Base-by-base conservation (phyloP, 306 rosid genomes). In the Vicia sativa region DNA sequence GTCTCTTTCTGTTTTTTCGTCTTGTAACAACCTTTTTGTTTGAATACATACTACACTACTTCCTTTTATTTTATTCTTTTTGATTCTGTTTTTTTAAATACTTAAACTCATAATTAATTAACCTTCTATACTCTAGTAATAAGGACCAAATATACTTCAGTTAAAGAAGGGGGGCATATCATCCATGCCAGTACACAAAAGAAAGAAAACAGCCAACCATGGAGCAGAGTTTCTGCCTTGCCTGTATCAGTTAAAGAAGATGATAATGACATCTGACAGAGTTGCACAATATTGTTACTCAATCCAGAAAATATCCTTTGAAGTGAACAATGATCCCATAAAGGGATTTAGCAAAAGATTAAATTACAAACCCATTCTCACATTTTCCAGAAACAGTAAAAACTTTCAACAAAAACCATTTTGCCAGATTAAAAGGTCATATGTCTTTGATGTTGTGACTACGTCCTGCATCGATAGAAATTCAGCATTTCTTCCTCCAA, bases 401-500 rank as follows among this genome's bases (percentile, higher is more conserved):
- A 49, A 49, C 7, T 25, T 9, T 44, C 9, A 43, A 38, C 59
- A 16, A 13, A 54, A 21, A 16, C 38, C n/a, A 26, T 28, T 25
- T 53, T 35, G 3, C 55, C 7, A 7, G 48, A 73, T 62, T 76
- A 71, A 38, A 14, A n/a, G 39, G 68, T 50, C 37, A 26, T 48
- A 45, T 42, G 65, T 52, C 50, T 14, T 14, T 38, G 10, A 28
- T 14, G 72, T 25, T 42, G 78, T 61, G 6, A 68, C 55, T 79
- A 71, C 11, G 81, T 29, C 21, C 73, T 73, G 67, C 71, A 62
- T 75, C 81, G 72, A 82, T 83, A 90, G 59, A 90, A 90, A 37
- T 90, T 84, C 34, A 93, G 77, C 97, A 90, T 88, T 73, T 93
- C 98, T 58, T 90, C 93, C 81, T 93, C 96, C 74, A 92, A 68